These are phyloP conservation scores for Endocalyx cinctus DNA, from an alignment of 2,329 filamentous ascomycete genomes.

Conservation along the genomic window DNA sequence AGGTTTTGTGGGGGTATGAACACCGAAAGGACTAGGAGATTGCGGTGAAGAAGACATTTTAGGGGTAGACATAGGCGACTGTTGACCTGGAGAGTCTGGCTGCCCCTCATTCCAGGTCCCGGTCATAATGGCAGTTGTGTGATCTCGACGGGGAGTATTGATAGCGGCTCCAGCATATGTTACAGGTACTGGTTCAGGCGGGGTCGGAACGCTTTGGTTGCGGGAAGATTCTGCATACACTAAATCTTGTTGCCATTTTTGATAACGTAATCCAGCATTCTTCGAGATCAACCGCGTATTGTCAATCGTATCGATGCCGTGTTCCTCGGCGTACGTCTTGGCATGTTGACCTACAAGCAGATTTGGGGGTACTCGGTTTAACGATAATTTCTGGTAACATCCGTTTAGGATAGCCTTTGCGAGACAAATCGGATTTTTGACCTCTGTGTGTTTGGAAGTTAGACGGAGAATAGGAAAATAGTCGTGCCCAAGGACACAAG, in stretches of 20 bases:
- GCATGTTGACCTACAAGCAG: constrained; percentile 84
- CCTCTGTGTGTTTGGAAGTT: too few species aligned
- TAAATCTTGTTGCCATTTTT: constrained; percentile 76
- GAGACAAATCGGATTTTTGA: constrained; percentile 87
- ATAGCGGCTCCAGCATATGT: constrained; percentile 9
- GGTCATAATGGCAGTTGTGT: constrained; percentile 49
- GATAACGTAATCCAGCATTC: constrained; percentile 72
- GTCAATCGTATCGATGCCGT: constrained; percentile 68
- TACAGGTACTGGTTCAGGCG: too few species aligned
- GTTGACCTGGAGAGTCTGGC: constrained; percentile 48
- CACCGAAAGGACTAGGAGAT: constrained; percentile 8
- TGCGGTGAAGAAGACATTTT: constrained; percentile 10
- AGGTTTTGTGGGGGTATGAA: constrained; percentile 12
- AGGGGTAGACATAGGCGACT: constrained; percentile 11
- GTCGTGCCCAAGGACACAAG: too few species aligned
- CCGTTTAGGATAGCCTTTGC: constrained; percentile 79
- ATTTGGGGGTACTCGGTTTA: constrained; percentile 88
- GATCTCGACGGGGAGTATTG: constrained; percentile 33
- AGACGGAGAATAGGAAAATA: too few species aligned
- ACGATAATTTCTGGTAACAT: constrained; percentile 70
- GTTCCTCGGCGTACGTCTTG: constrained; percentile 75
- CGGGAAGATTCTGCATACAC: constrained; percentile 54
- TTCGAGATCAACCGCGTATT: constrained; percentile 77
- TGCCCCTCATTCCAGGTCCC: constrained; percentile 62
- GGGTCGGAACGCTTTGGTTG: constrained; percentile 37